A percentile compares a stretch with the other conserved stretches of the same genome.
phyloP scores from a whole-genome alignment of 495 filamentous ascomycete genomes.

The Pyrenula aspistea region DNA sequence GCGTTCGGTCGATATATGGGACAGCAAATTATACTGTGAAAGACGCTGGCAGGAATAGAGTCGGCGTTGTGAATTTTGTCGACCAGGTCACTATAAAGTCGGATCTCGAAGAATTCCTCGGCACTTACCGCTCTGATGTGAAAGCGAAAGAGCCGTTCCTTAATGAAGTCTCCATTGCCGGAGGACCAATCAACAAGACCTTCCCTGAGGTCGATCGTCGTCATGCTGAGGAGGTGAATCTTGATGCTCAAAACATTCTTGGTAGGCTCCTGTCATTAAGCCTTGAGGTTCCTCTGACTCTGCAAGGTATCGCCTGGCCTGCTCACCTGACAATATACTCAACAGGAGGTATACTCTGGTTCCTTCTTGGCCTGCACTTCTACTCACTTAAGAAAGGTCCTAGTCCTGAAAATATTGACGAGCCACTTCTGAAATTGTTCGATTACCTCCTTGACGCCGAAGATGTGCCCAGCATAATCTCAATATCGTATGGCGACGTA shows the following conservation, averaged over 20 bases:
- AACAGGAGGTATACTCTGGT: conserved; percentile 19
- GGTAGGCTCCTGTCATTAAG: conserved; percentile 4
- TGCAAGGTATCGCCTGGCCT: conserved; percentile 12
- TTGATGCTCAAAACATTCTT: conserved; percentile 29
- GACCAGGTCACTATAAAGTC: conserved; percentile 35
- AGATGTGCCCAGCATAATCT: conserved; percentile 46
- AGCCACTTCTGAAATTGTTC: conserved; percentile 55
- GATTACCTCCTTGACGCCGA: conserved; percentile 36
- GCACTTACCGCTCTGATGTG: conserved; percentile 35
- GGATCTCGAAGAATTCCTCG: conserved; percentile 33
- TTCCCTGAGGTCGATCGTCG: conserved; percentile 14
- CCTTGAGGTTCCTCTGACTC: not conserved
- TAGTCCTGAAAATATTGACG: conserved; percentile 21
- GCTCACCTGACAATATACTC: conserved; percentile 15
- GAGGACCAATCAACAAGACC: conserved; percentile 21
- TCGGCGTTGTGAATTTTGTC: conserved; percentile 39
- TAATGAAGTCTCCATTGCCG: conserved; percentile 28
- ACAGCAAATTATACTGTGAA: conserved; percentile 36
- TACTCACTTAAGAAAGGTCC: not conserved
- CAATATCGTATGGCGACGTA: conserved; percentile 53
- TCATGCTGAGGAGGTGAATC: conserved; percentile 25
- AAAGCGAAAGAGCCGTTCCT: conserved; percentile 26
- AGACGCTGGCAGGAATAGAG: conserved; percentile 25
- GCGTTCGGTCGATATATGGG: conserved; percentile 41
- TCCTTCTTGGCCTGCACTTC: not conserved